phyloP scores from a whole-genome alignment of 495 filamentous ascomycete species.

The Pseudevernia furfuracea region DNA sequence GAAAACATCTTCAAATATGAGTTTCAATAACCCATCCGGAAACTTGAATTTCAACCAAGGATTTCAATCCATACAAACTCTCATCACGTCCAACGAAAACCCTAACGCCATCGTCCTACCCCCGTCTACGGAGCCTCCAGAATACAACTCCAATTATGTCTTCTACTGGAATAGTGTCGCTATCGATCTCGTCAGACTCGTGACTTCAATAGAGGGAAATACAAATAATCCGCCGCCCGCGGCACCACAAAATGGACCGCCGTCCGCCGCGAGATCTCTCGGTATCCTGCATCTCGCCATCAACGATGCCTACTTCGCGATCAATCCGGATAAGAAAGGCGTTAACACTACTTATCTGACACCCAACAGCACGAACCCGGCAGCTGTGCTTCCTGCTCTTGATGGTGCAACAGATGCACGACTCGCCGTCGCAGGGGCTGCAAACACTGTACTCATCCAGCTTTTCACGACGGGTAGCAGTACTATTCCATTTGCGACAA shows the following conservation, averaged over 20 bases:
- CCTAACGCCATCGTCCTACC: conserved; percentile 18
- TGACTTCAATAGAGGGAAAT: conserved; percentile 24
- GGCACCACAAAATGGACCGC: background rate
- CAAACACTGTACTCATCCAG: conserved; percentile 26
- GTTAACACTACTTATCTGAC: conserved; percentile 24
- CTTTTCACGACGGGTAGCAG: conserved; percentile 21
- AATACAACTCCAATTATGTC: conserved; percentile 30
- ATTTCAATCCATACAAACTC: background rate
- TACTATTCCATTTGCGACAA: background rate
- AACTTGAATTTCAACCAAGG: background rate
- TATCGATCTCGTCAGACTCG: conserved; percentile 29
- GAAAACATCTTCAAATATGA: background rate
- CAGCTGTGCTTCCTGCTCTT: conserved; percentile 6
- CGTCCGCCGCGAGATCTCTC: conserved; percentile 21
- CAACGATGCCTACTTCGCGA: conserved; percentile 32
- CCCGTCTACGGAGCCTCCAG: conserved; percentile 23
- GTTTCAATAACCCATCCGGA: background rate
- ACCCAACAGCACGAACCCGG: conserved; percentile 14
- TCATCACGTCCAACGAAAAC: background rate
- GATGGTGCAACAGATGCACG: conserved; percentile 26
- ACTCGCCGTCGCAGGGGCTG: conserved; percentile 30
- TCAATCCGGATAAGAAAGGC: conserved; percentile 22
- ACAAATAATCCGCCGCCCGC: conserved; percentile 24
- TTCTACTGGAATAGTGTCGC: conserved; percentile 31
- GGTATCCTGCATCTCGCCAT: conserved; percentile 33